Evolutionary conservation across 331 rosid genomes (phyloP), one percentile per base, ranked within the genome.

Genomic region (Dryas integrifolia): DNA sequence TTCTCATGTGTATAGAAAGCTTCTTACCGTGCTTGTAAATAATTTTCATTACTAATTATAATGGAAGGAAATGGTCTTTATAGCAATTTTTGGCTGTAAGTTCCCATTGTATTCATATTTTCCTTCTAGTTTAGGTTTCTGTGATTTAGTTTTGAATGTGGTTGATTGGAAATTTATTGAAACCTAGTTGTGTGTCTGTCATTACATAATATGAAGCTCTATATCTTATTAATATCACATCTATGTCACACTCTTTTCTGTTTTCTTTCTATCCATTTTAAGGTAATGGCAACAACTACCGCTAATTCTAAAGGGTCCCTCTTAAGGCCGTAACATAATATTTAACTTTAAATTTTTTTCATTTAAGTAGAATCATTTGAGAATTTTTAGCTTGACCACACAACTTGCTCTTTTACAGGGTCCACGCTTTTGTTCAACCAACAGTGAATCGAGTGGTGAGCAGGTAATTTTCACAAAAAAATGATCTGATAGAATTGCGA

Each of bases 351-450:
- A 9, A 9, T 21, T 11, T 39, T 39, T 49, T 5, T 39, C 16
- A 12, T 12, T 59, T 5, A 43, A 62, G 81, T 46, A 50, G 14
- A 58, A 16, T 63, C 15, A 14, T 52, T 77, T 62, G 43, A 53
- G 67, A 35, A 4, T 50, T 48, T 46, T 40, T 65, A 10, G n/a
- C 51, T 24, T 56, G 57, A 55, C 18, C 51, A 39, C 16, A 55
- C 30, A 65, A 40, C 77, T 64, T 77, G 18, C 30, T 75, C 75
- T 39, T 77, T 77, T 82, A 24, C 91, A 94, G 97, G 97, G 97
- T 94, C 84, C 97, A 89, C 79, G 77, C 86, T 58, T 91, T 94
- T 91, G 88, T 82, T 79, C 98, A 85, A 63, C 98, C 98, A 84
- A 86, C 95, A 16, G 82, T 81, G 63, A 86, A 85, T 76, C 98